Base-by-base conservation (phyloP, 371 early-diverging fungal genomes). In the Syncephalastrum sp. region DNA sequence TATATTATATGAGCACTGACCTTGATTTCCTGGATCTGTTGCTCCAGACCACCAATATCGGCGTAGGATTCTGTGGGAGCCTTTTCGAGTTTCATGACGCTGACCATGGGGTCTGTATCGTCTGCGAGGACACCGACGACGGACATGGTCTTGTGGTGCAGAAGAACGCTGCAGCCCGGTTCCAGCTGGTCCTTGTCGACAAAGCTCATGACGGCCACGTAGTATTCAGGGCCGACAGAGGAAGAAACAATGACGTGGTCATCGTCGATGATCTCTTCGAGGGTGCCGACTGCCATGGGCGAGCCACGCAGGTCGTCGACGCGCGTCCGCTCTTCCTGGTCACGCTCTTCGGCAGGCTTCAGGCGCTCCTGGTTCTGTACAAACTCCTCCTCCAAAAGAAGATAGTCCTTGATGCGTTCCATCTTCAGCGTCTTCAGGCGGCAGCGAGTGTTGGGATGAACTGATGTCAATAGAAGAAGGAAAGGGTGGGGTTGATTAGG, bases 191-290 rank as follows among this genome's bases (percentile, higher is more conserved):
- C 99, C 79, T 98, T 98, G 77, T 99, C 99, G 1, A 99, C 99
- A 77, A 99, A 99, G 24, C 96, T 94, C 77, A 99, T 87, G 56
- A 99, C 96, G 63, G 88, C 89, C 21, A 99, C 99, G 65, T 99
- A 99, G 79, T 95, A 98, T 67, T 99, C 99, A 3, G 98, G 97
- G 16, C 99, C 99, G 21, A 93, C 86, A 25, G 93, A 83, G 12
- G 95, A 89, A 43, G 96, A 95, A 8, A 99, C 95, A 70, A 99
- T 99, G 42, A 99, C 99, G 72, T 99, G 99, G 74, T 99, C 93
- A 66, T 99, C 99, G 71, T 99, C 99, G 72, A 99, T 96, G 63
- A 99, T 99, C 74, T 99, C 99, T 75, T 99, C 99, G 51, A 99
- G 82, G 1, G 94, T 92, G 16, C 99, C 99, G 6, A 99, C 93